Conservation (phyloP, 1,284 basidiomycete genomes). For the Tylopilus sp. region DNA sequence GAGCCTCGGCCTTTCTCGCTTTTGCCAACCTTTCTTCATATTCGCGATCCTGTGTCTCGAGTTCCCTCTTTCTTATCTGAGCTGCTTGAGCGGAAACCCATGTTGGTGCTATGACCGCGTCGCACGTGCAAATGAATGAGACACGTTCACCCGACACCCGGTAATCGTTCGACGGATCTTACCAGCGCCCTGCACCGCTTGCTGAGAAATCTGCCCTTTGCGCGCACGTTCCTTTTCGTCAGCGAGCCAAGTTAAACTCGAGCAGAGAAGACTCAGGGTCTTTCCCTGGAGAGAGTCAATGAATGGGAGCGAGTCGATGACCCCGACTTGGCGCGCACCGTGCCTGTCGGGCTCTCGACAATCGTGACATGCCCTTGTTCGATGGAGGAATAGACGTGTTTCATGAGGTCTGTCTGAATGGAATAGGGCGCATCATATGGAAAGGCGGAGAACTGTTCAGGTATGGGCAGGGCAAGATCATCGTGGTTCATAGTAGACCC, state of each 20-base stretch:
- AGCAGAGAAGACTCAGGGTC: conserved; percentile 77
- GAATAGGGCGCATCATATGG: conserved; percentile 79
- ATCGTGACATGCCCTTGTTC: conserved; percentile 75
- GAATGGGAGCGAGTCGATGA: background rate
- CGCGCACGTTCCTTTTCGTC: conserved; percentile 66
- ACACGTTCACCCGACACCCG: background rate
- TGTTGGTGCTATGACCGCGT: conserved; percentile 49
- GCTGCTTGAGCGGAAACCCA: conserved; percentile 81
- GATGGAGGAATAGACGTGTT: conserved; percentile 76
- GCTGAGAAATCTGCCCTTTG: conserved; percentile 49
- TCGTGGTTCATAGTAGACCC: conserved; percentile 12
- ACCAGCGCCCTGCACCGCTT: conserved; percentile 37
- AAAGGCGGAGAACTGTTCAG: conserved; percentile 65
- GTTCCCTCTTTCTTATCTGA: conserved; percentile 55
- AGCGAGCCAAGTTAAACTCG: conserved; percentile 74
- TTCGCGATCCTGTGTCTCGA: conserved; percentile 62
- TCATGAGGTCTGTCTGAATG: conserved; percentile 89
- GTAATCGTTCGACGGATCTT: conserved; percentile 17
- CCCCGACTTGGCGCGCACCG: conserved; percentile 41
- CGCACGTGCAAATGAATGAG: conserved; percentile 8
- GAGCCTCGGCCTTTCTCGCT: conserved; percentile 61
- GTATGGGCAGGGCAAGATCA: conserved; percentile 47
- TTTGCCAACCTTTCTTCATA: conserved; percentile 55
- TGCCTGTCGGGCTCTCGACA: conserved; percentile 83
- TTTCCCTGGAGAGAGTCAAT: conserved; percentile 58